Evolutionary conservation across 805 yeast genomes (phyloP).

Genomic region (Phaffomyces opuntiae): DNA sequence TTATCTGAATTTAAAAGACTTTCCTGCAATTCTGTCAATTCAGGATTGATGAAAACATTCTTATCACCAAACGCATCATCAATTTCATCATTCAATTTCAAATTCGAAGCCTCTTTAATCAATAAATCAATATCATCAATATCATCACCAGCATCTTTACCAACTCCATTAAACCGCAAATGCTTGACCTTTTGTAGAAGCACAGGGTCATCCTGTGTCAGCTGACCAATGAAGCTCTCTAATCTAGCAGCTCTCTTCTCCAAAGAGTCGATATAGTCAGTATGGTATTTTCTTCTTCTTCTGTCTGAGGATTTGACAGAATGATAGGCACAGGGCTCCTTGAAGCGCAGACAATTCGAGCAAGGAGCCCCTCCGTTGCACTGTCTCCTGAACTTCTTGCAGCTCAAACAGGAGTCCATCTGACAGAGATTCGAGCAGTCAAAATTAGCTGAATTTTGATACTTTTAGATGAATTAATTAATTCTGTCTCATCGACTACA

Average conservation of each 20-base stretch:
- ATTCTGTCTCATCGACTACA: no score
- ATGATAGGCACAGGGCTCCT: neutral
- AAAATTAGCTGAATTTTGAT: neutral
- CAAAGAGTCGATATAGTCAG: constrained; percentile 25
- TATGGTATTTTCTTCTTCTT: constrained; percentile 28
- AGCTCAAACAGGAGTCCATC: neutral
- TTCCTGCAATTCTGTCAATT: constrained; percentile 2
- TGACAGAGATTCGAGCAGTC: no score
- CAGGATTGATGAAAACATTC: constrained; percentile 1
- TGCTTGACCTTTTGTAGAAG: constrained; percentile 1
- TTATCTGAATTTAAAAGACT: neutral
- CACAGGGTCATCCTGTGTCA: constrained; percentile 19
- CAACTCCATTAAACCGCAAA: neutral
- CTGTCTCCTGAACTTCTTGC: neutral
- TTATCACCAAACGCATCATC: neutral
- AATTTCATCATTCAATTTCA: neutral
- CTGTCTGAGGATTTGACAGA: constrained; percentile 14
- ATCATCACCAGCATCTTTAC: neutral
- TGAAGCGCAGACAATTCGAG: neutral
- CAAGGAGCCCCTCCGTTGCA: neutral
- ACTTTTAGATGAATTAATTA: no score
- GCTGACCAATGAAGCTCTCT: constrained; percentile 17
- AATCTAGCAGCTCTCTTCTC: constrained; percentile 19
- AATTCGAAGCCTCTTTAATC: neutral
- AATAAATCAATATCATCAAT: neutral